Evolutionary conservation across 768 basidiomycete genomes (phyloP).

Genomic region (Termitomyces sp.): DNA sequence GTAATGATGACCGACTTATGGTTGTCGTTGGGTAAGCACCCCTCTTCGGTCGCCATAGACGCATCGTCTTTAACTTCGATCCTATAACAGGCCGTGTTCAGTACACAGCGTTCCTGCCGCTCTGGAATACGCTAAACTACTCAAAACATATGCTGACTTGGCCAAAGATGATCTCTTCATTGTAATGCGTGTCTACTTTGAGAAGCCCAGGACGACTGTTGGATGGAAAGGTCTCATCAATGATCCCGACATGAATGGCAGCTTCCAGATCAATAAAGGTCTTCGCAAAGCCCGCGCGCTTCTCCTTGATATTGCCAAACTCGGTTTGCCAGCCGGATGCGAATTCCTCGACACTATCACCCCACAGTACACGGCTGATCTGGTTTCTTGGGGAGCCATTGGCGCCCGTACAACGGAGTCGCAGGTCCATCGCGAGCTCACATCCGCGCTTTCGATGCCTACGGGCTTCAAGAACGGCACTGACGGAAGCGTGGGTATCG

Average conservation of each 20-base stretch:
- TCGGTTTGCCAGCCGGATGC: constrained; percentile 93
- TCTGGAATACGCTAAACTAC: constrained; percentile 76
- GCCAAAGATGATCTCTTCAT: constrained; percentile 87
- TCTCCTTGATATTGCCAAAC: constrained; percentile 81
- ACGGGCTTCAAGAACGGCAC: constrained; percentile 99
- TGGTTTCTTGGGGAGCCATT: constrained; percentile 91
- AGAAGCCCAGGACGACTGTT: constrained; percentile 92
- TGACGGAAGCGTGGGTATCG: constrained; percentile 87
- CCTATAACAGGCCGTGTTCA: constrained; percentile 72
- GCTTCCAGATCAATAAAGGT: constrained; percentile 95
- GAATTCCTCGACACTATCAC: constrained; percentile 78
- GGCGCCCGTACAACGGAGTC: constrained; percentile 91
- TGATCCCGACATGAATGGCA: constrained; percentile 90
- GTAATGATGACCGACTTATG: constrained; percentile 87
- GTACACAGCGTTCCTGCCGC: constrained; percentile 88
- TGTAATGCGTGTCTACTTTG: constrained; percentile 98
- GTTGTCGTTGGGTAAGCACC: constrained; percentile 79
- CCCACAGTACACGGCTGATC: constrained; percentile 88
- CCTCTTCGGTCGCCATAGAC: background rate
- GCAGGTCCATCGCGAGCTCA: constrained; percentile 87
- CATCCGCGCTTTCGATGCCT: constrained; percentile 86
- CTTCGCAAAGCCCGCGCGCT: constrained; percentile 83
- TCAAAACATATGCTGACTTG: constrained; percentile 73
- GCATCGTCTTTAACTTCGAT: background rate
- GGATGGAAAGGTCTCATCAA: constrained; percentile 99